Evolutionary conservation across 495 filamentous ascomycete genomes (phyloP).

Genomic region (Penicillium ucsense): DNA sequence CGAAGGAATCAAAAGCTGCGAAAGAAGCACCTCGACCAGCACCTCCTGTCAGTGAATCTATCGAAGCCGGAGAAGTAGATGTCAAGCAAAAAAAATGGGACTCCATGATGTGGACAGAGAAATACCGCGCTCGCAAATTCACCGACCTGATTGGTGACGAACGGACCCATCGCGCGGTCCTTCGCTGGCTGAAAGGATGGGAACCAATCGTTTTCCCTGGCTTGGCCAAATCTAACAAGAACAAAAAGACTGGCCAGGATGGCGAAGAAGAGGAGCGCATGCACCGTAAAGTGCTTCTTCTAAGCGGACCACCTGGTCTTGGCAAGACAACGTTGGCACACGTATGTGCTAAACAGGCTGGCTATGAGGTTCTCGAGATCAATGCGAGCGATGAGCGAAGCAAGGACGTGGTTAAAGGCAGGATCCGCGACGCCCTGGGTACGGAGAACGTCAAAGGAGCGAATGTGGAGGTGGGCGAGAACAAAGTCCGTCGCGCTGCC

Average conservation of each 20-base stretch:
- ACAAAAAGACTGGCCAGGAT: conserved; percentile 27
- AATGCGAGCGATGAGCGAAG: conserved; percentile 94
- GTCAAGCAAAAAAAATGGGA: conserved; percentile 22
- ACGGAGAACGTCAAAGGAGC: conserved; percentile 88
- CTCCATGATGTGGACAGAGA: conserved; percentile 72
- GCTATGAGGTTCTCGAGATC: conserved; percentile 90
- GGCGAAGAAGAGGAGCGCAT: conserved; percentile 53
- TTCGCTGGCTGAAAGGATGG: conserved; percentile 92
- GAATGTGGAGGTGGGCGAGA: conserved; percentile 49
- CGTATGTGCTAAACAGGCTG: conserved; percentile 88
- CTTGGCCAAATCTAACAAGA: conserved; percentile 42
- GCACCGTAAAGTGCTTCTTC: conserved; percentile 77
- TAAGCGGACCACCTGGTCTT: conserved; percentile 84
- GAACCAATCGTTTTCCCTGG: conserved; percentile 86
- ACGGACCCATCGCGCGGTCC: conserved; percentile 79
- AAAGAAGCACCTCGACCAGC: conserved; percentile 1
- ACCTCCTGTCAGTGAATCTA: conserved; percentile 21
- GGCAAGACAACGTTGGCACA: conserved; percentile 96
- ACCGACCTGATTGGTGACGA: conserved; percentile 92
- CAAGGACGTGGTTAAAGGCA: conserved; percentile 88
- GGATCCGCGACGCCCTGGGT: conserved; percentile 77
- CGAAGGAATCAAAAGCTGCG: conserved; percentile 35
- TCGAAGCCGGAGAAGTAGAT: conserved; percentile 29
- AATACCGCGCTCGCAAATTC: conserved; percentile 85
- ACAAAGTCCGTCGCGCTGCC: conserved; percentile 62